Conservation (phyloP, 495 filamentous ascomycete species). For the Choiromyces venosus region DNA sequence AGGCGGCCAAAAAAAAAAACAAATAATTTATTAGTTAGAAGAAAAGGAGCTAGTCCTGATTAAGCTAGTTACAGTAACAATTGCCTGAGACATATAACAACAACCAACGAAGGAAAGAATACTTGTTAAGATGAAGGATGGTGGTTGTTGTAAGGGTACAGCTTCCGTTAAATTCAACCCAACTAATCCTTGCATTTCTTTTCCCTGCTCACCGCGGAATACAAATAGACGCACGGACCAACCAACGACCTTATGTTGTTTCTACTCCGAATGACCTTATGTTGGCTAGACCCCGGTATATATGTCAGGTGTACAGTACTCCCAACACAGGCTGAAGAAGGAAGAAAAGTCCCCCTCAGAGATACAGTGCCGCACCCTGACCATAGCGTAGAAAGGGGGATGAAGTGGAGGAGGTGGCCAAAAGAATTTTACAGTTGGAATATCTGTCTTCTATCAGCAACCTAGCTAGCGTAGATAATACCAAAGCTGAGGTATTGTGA, state of each 20-base stretch:
- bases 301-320: constrained; percentile 2
- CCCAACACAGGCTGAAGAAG: not conserved
- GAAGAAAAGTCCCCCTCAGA: not conserved
- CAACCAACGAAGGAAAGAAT: not conserved
- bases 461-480: not conserved
- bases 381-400: not conserved
- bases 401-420: not conserved
- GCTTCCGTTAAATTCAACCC: not conserved
- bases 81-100: not conserved
- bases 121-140: not conserved
- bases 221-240: not conserved
- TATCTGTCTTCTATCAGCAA: not conserved
- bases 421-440: constrained; percentile 2
- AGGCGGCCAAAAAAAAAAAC: constrained; percentile 1
- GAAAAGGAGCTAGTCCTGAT: not conserved
- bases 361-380: not conserved
- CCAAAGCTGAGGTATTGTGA: not conserved
- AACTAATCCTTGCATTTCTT: not conserved
- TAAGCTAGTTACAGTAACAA: not conserved
- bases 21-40: not conserved
- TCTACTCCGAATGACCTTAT: not conserved
- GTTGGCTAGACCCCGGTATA: not conserved
- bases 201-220: not conserved
- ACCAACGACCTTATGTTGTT: not conserved
- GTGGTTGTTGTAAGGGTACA: not conserved